phyloP scores from a whole-genome alignment of 805 yeast species.

The Saturnispora quitensis region DNA sequence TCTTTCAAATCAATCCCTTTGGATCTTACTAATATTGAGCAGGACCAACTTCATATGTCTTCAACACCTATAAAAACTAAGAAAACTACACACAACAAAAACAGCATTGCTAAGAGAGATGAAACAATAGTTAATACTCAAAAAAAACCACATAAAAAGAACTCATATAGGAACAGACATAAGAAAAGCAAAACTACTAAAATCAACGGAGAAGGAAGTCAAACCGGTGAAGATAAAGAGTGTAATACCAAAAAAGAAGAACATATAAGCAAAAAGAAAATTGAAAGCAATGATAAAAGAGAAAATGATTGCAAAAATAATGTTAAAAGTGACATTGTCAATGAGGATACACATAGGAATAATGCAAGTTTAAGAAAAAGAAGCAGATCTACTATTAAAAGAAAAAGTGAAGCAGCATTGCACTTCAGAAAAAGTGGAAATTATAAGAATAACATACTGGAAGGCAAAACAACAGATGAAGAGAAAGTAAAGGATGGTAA shows the following conservation, averaged over 20 bases:
- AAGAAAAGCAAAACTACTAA: background rate
- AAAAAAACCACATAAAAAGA: background rate
- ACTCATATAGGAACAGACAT: background rate
- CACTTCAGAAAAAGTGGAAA: conserved; percentile 4
- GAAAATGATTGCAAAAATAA: background rate
- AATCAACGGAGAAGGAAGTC: background rate
- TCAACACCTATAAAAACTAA: background rate
- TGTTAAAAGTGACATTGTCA: background rate
- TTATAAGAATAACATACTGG: background rate
- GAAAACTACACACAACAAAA: background rate
- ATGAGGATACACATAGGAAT: background rate
- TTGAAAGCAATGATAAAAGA: background rate
- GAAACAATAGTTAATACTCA: background rate
- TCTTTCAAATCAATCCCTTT: background rate
- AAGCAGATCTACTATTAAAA: background rate
- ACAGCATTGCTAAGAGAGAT: background rate
- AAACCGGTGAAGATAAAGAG: background rate
- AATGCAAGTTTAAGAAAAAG: background rate
- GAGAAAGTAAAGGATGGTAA: background rate
- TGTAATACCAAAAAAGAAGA: background rate
- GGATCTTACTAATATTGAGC: background rate
- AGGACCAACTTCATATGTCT: background rate
- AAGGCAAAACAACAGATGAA: background rate
- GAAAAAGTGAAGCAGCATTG: background rate
- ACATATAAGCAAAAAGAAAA: background rate